Base-by-base conservation (phyloP, 108 stramenopile genomes). In the Discostella stelligeroides region DNA sequence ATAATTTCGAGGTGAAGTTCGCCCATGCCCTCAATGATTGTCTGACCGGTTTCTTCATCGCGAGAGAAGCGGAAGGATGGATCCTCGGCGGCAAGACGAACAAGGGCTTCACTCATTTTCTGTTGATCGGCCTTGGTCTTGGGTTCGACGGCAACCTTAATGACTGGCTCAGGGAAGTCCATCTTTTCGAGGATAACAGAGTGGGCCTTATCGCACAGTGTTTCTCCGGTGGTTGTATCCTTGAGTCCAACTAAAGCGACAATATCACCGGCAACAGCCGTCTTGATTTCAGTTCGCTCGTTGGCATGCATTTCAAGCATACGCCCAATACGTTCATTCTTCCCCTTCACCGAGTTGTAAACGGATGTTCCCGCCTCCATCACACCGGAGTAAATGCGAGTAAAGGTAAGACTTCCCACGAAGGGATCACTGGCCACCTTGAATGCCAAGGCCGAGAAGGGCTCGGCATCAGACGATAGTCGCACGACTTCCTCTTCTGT, bases 1-100 rank as follows among this genome's bases (percentile, higher is more conserved):
- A 98, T 96, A 83, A 99, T 98, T 75, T 99, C 99, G 48, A 99
- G 84, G 86, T 99, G 99, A 17, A 99, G 92, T 87, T 98, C 98
- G 49, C 99, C 99, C 99, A 99, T 99, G 63, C 99, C 99, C 70
- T 94, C 95, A 71, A 99, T 98, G 78, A 98, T 81, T 29, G 97
- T 97, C 81, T 99, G 98, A 14, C 97, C 97, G 24, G 96, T 97
- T 61, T 98, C 98, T 59, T 97, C 97, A 81, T 98, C 97, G 69
- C 92, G 91, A 25, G 84, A 83, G 82, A 95, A 91, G 25, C 92
- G 91, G 91, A 99, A 95, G 15, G 92, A 95, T 13, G 99, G 99
- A 84, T 99, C 99, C 76, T 99, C 98, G 20, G 95, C 90, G 48
- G 91, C 92, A 80, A 99, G 93, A 30, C 93, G 86, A 61, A 89